A percentile compares a stretch with the other conserved stretches of the same genome.
Evolutionary conservation across 2,329 filamentous ascomycete genomes (phyloP).

Genomic region (Cordyceps cicadae): DNA sequence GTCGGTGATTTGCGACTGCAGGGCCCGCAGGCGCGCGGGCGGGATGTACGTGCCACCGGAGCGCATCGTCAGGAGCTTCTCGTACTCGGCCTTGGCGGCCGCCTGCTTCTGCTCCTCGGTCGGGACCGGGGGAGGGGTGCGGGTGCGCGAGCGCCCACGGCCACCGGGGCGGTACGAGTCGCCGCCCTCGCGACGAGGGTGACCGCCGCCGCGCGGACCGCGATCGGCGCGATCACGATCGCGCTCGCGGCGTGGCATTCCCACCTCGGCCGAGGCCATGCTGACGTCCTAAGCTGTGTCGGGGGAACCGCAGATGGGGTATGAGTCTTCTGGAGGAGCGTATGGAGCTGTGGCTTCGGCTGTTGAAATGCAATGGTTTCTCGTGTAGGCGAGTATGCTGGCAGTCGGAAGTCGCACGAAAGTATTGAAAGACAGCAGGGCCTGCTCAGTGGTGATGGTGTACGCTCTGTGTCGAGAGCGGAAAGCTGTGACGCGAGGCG

Average conservation of each 20-base stretch:
- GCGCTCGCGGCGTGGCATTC: conserved; percentile 31
- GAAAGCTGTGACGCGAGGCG: neutral
- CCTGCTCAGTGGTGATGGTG: neutral
- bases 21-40: conserved; percentile 76
- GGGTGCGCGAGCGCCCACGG: conserved; percentile 25
- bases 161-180: conserved; percentile 41
- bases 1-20: conserved; percentile 95
- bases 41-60: conserved; percentile 96
- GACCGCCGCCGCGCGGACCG: conserved; percentile 14
- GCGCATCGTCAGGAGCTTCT: conserved; percentile 84
- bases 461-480: neutral
- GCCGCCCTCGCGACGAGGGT: conserved; percentile 28
- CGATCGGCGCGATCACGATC: conserved; percentile 24
- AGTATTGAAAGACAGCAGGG: neutral
- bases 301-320: neutral
- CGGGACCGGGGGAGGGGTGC: conserved; percentile 34
- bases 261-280: conserved; percentile 40
- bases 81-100: conserved; percentile 83
- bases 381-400: neutral
- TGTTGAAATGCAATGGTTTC: neutral
- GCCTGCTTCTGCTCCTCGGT: conserved; percentile 81
- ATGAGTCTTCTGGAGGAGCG: neutral
- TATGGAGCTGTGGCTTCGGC: neutral
- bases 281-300: neutral
- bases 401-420: neutral